Percentiles rank a stretch among this genome's conserved stretches.
These are phyloP conservation scores for Elsinoe ampelina DNA, from an alignment of 2,329 filamentous ascomycete genomes.

Conservation along the genomic window DNA sequence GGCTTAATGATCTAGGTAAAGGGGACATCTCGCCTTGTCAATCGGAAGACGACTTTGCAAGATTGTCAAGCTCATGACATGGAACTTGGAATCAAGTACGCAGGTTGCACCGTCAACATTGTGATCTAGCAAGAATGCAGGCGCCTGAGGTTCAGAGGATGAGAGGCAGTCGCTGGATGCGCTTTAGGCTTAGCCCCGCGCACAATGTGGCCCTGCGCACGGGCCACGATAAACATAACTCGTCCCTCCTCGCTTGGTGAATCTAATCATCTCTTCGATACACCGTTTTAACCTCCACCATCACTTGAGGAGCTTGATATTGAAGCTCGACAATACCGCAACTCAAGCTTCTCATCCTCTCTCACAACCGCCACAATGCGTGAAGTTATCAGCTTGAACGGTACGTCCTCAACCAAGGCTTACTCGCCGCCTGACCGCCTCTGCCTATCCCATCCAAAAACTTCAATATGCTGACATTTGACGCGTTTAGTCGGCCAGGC, in stretches of 20 bases:
- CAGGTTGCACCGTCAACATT: too few species aligned
- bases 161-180: too few species aligned
- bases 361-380: constrained; percentile 54
- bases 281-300: constrained; percentile 15
- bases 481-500: constrained; percentile 85
- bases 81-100: too few species aligned
- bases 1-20: background rate
- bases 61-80: too few species aligned
- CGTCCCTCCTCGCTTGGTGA: background rate
- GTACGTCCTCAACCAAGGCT: constrained; percentile 43
- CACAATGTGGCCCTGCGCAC: too few species aligned
- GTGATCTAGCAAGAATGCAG: too few species aligned
- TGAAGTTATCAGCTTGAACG: constrained; percentile 99
- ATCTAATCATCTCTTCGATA: constrained; percentile 15
- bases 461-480: constrained; percentile 40
- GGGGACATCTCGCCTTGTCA: background rate
- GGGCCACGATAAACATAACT: background rate
- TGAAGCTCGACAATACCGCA: constrained; percentile 13
- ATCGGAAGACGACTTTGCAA: too few species aligned
- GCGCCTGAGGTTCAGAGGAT: too few species aligned
- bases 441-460: constrained; percentile 11
- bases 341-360: constrained; percentile 11
- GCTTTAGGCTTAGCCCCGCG: too few species aligned
- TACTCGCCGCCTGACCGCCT: constrained; percentile 36
- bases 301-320: background rate